A percentile compares a stretch with the other conserved stretches of the same genome.
Conservation (phyloP, 495 filamentous ascomycete species). For the Annulohypoxylon bovei region DNA sequence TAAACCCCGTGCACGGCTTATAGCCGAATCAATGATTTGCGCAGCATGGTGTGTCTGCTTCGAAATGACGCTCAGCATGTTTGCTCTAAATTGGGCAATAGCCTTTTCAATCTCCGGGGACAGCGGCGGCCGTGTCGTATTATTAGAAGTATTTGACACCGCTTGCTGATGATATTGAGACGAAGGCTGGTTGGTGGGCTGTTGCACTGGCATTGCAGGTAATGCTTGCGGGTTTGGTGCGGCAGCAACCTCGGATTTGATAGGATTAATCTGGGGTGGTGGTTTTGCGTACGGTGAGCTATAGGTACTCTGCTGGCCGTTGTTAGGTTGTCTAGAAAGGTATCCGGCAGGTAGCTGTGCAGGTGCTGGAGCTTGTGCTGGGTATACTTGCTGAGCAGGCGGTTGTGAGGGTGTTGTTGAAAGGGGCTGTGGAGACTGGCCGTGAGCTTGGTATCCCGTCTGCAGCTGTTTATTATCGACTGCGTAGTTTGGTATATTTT, state of each 20-base stretch:
- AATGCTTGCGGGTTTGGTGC: conserved; percentile 31
- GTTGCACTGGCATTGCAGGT: conserved; percentile 26
- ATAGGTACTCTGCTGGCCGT: conserved; percentile 51
- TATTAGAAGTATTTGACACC: conserved; percentile 20
- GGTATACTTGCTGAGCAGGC: conserved; percentile 46
- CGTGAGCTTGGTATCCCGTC: conserved; percentile 30
- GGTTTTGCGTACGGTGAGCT: conserved; percentile 57
- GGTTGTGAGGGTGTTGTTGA: conserved; percentile 33
- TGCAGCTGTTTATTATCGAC: conserved; percentile 38
- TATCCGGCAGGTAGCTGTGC: conserved; percentile 49
- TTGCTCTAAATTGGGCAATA: conserved; percentile 43
- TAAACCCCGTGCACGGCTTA: conserved; percentile 42
- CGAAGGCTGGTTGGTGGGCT: conserved; percentile 5
- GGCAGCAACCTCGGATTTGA: conserved; percentile 33
- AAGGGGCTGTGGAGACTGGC: conserved; percentile 39
- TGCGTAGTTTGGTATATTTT: conserved; percentile 40
- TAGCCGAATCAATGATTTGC: conserved; percentile 43
- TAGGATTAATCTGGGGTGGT: conserved; percentile 40
- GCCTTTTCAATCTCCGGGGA: conserved; percentile 45
- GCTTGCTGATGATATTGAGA: conserved; percentile 23
- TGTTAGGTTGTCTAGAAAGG: conserved; percentile 46
- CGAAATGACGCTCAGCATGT: conserved; percentile 41
- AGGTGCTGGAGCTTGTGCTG: conserved; percentile 46
- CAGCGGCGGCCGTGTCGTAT: conserved; percentile 1
- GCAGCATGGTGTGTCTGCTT: conserved; percentile 41